Evolutionary conservation across 192 early-diverging fungal genomes (phyloP).

Genomic region (Linnemannia hyalina): DNA sequence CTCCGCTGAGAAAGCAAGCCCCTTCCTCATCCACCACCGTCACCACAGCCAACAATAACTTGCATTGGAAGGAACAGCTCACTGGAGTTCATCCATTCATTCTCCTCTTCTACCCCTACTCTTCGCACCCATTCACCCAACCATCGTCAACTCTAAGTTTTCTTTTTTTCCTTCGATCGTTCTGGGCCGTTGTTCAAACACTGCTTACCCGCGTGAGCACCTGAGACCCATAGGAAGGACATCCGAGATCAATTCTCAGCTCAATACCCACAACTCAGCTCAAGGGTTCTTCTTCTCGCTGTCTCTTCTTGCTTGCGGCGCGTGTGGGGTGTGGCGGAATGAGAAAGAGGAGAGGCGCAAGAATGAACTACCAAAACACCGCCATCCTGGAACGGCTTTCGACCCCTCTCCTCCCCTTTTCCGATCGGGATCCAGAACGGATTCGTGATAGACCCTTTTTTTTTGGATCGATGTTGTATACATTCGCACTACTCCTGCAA

Average conservation of each 20-base stretch:
- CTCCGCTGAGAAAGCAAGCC: not conserved
- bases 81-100: not conserved
- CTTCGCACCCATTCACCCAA: not conserved
- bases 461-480: not conserved
- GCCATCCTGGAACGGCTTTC: not conserved
- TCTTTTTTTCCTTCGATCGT: not conserved
- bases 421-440: not conserved
- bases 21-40: not conserved
- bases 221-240: conserved; percentile 2
- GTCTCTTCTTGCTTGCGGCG: not conserved
- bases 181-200: not conserved
- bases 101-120: not conserved
- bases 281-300: not conserved
- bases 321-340: not conserved
- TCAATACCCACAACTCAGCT: not conserved
- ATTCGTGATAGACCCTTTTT: not conserved
- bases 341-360: not conserved
- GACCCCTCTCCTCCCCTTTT: not conserved
- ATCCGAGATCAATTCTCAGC: conserved; percentile 2
- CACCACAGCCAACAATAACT: not conserved
- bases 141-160: not conserved
- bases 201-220: conserved; percentile 6
- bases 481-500: not conserved
- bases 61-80: not conserved
- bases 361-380: not conserved